Evolutionary conservation across 257 asterid species (phyloP).

Genomic region (Forsythia viridissima): DNA sequence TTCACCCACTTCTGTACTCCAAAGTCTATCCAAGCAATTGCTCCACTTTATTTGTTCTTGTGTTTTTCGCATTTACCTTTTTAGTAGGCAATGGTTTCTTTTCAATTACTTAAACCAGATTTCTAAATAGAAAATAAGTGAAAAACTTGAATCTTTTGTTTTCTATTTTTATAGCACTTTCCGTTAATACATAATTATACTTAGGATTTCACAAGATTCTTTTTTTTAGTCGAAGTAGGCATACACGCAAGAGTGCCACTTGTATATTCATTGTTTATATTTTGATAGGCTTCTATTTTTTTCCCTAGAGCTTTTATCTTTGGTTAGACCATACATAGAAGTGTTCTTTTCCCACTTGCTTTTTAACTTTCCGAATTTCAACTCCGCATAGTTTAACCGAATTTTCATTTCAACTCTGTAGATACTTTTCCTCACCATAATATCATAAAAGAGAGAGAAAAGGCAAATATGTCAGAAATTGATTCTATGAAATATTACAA

Average conservation of each 20-base stretch:
- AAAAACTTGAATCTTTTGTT: not conserved
- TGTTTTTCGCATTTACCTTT: not conserved
- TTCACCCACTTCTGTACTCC: not conserved
- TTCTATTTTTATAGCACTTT: not conserved
- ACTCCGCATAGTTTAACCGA: not conserved
- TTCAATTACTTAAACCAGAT: not conserved
- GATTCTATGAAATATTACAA: slow-evolving; percentile 4
- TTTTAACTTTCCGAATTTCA: not conserved
- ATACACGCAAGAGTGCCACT: not conserved
- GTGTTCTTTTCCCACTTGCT: not conserved
- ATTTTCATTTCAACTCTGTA: not conserved
- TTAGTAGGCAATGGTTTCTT: not conserved
- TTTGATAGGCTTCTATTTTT: no score
- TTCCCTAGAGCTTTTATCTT: not conserved
- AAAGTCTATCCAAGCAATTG: not conserved
- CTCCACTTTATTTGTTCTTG: not conserved
- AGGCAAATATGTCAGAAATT: not conserved
- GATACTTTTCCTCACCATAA: not conserved
- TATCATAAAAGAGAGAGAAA: not conserved
- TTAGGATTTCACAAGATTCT: not conserved
- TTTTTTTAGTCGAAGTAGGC: not conserved
- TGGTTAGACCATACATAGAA: not conserved
- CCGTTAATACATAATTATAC: not conserved
- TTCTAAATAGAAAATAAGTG: not conserved
- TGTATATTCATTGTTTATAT: no score